Evolutionary conservation across 1,284 basidiomycete species (phyloP), one percentile per base, ranked within the genome.

Genomic region (Bondarzewia mesenterica): DNA sequence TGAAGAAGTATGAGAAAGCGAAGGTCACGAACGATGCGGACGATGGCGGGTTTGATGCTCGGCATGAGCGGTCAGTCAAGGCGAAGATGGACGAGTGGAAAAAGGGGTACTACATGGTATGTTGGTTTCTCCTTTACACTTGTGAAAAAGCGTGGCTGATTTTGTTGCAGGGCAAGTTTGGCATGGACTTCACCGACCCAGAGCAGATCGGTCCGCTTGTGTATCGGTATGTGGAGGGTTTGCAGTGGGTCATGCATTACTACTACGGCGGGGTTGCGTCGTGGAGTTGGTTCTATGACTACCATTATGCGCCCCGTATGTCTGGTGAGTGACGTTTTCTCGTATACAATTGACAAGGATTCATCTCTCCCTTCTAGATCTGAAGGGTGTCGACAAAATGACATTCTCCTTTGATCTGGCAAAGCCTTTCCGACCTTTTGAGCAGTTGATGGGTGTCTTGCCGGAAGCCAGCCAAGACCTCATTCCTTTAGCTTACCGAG

Each of bases 241-340:
- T 99, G 52, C 96, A 99, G 63, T 99, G 95, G 96, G 93, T 99
- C 26, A 87, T 99, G 82, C 89, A 93, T 64, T 99, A 99, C 68
- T 99, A 99, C 66, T 98, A 98, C 68, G 84, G 89, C 55, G 95
- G 95, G 29, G 93, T 97, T 14, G 89, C 91, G 2, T 94, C 92
- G 5, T 99, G 95, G 95, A 82, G 91, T 22, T 99, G 96, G 96
- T 99, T 97, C 73, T 99, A 98, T 70, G 75, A 94, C 63, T 98
- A 97, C 64, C 95, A 99, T 65, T 99, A 96, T 65, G 89, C 95
- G 0, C 95, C 93, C 14, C 81, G 92, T 45, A 94, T 96, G 54
- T 91, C 90, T 37, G 93, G 92, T 91, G 55, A 51, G 77, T 60
- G 10, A 21, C 25, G 20, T 21, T 22, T 47, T 42, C 35, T 32